Evolutionary conservation across 768 basidiomycete species (phyloP).

Genomic region (Royoungia palumana): DNA sequence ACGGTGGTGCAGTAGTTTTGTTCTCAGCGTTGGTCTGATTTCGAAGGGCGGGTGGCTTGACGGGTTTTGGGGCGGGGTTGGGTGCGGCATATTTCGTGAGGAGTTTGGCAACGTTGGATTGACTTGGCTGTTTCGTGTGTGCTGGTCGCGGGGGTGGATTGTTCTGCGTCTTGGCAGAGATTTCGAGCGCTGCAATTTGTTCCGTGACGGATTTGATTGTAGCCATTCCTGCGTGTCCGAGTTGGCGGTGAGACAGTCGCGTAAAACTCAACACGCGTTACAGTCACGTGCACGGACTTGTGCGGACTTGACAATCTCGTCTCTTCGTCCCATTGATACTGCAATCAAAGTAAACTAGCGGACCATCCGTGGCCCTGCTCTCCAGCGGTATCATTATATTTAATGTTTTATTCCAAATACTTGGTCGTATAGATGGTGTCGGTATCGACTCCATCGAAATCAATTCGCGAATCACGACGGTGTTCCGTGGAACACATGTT

Average conservation of each 20-base stretch:
- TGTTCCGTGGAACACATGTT: constrained; percentile 47
- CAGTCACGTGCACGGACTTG: constrained; percentile 24
- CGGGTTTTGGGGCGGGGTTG: constrained; percentile 38
- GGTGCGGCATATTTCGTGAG: constrained; percentile 73
- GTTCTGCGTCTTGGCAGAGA: constrained; percentile 49
- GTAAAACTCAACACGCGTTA: constrained; percentile 19
- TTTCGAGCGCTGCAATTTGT: constrained; percentile 68
- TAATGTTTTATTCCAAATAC: too few species aligned
- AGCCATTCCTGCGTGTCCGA: constrained; percentile 32
- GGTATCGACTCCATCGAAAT: too few species aligned
- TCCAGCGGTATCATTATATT: too few species aligned
- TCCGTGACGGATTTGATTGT: constrained; percentile 54
- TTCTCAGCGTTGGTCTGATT: constrained; percentile 32
- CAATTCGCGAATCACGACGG: constrained; percentile 62
- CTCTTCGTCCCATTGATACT: too few species aligned
- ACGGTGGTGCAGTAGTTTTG: constrained; percentile 26
- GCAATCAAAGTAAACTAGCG: too few species aligned
- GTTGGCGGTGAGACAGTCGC: too few species aligned
- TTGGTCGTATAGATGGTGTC: too few species aligned
- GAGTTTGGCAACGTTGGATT: constrained; percentile 64
- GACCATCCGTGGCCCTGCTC: too few species aligned
- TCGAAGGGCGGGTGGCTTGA: constrained; percentile 42
- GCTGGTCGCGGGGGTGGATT: constrained; percentile 28
- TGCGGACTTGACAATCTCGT: too few species aligned
- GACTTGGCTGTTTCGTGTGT: constrained; percentile 54